Base-by-base conservation (phyloP, 2,329 filamentous ascomycete species). In the Ceratocystis destructans region DNA sequence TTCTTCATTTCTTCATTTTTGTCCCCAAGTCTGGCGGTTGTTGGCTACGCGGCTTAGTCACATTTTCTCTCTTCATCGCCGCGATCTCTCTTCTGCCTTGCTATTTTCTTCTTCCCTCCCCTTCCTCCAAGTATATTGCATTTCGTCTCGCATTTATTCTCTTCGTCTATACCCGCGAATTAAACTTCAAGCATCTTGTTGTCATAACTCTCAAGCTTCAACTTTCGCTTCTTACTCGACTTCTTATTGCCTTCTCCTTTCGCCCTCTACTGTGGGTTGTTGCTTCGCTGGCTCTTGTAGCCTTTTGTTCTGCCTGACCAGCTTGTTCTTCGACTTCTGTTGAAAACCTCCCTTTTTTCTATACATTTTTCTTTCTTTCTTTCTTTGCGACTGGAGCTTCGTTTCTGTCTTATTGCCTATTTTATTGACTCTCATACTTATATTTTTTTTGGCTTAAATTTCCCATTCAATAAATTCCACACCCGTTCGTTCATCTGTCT, bases 111-210 rank as follows among this genome's bases (percentile, higher is more conserved):
- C 64, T 48, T 61, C 50, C 22, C 22, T 22, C 12, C 33, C 31
- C 63, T 20, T 33, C 20, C 61, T 17, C 28, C 50, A 28, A 53
- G 22, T 41, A n/a, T 64, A 37, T 44, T 66, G 37, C 53, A 61
- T 62, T 55, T 57, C 28, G 17, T 67, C 48, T 67, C 55, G 55
- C 62, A 61, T 57, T 61, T 64, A n/a, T 66, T 69, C 66, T 68
- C 63, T 68, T 68, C 66, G 65, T 65, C 59, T 68, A 68, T 68
- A 68, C 66, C 66, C 66, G 66, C 66, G 66, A 68, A 63, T 68
- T 68, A 65, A 44, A 68, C 66, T 68, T 68, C 59, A 68, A 68
- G 66, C 66, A 68, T 65, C 63, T 65, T 65, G 63, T 68, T 68
- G 66, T 68, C 63, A 62, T 67, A 64, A 46, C 65, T 53, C 53